Percentiles rank a stretch among this genome's conserved stretches.
These are phyloP conservation scores for Lavandula angustifolia DNA, from an alignment of 257 asterid genomes.

Conservation along the genomic window DNA sequence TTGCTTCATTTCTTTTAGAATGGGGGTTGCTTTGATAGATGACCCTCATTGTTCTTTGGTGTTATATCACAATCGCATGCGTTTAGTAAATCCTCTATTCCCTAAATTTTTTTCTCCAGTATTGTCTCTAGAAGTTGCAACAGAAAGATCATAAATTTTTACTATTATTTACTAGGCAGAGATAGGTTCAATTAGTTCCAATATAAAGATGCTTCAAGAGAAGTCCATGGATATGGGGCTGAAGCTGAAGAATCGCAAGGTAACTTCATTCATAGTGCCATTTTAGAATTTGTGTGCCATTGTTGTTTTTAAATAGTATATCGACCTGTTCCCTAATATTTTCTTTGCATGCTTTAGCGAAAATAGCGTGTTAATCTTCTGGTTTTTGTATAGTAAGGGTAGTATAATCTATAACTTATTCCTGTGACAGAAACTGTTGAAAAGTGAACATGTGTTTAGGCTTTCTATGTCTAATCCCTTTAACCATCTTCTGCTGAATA, in stretches of 20 bases:
- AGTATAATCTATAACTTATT: not conserved
- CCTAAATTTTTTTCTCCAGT: not conserved
- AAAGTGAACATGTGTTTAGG: not conserved
- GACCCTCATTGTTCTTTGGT: constrained; percentile 21
- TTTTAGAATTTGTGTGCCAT: constrained; percentile 4
- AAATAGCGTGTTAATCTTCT: not conserved
- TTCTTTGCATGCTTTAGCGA: constrained; percentile 6
- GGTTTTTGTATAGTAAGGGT: not conserved
- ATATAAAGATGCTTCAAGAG: constrained; percentile 95
- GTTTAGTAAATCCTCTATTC: constrained; percentile 7
- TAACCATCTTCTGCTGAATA: constrained; percentile 5
- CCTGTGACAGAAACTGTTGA: constrained; percentile 1
- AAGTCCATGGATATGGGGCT: constrained; percentile 99
- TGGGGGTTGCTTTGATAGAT: constrained; percentile 3
- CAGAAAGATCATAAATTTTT: constrained; percentile 27
- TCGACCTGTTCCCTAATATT: not conserved
- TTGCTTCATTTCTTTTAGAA: constrained; percentile 9
- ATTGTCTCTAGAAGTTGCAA: constrained; percentile 15
- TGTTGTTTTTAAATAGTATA: constrained; percentile 16
- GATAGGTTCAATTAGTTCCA: constrained; percentile 97
- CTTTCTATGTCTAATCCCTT: constrained; percentile 18
- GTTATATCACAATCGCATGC: constrained; percentile 15
- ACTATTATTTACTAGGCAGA: constrained; percentile 60
- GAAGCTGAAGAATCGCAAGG: constrained; percentile 97
- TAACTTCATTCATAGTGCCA: constrained; percentile 31